Evolutionary conservation across 2,329 filamentous ascomycete genomes (phyloP), one percentile per base, ranked within the genome.

Genomic region (Bipolaris zeicola): DNA sequence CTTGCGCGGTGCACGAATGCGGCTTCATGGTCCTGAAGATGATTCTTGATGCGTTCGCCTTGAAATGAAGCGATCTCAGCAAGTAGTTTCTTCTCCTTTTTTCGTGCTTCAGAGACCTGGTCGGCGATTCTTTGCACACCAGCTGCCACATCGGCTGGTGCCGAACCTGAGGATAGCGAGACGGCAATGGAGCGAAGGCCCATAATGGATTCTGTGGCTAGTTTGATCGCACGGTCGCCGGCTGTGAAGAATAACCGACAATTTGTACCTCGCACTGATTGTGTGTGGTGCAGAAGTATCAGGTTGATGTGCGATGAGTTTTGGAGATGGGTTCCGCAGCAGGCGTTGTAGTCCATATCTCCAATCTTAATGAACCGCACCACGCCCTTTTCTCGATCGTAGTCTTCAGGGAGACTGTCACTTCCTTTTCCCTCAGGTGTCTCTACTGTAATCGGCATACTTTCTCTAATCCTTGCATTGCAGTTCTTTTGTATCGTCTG

Each of bases 311-410:
- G 71, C 1, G 61, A 61, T 5, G 71, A 70, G 46, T 72, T 68
- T 54, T 71, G 67, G 2, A 74, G 61, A 58, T 74, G 71, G 13
- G 71, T 74, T 3, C 70, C 71, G 37, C 71, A 74, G 52, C 71
- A 74, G 6, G 71, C 68, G 42, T 74, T 74, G 50, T 69, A 71
- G 24, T 74, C 71, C 44, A 74, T 52, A 26, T 72, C 63, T 0
- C 71, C 71, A 18, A 74, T 74, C 45, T 64, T 68, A 52, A 74
- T 70, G 38, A 72, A 73, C 3, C 71, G 46, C 14, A 74, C 67
- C 10, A 72, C 63, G 5, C 71, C 71, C 33, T 68, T 72, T 44
- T 72, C 70, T 50, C 55, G 60, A 38, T 73, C 70, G 37, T 74
- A 74, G 50, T 73, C 70, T 7, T 59, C 62, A 11, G 70, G 71